These are phyloP conservation scores for Thymus mandschuricus DNA, from an alignment of 257 asterid species.

Conservation along the genomic window DNA sequence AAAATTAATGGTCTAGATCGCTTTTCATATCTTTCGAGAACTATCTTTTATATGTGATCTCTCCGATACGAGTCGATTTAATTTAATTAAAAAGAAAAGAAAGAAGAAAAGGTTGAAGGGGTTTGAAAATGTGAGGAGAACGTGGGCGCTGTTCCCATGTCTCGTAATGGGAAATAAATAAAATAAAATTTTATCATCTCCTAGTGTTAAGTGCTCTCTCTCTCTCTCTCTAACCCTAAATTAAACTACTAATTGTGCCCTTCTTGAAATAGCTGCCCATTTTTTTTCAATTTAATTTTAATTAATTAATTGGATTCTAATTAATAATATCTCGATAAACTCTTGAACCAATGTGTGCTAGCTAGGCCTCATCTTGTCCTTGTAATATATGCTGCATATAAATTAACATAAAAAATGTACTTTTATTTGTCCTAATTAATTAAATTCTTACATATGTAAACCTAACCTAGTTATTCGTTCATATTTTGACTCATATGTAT, in stretches of 20 bases:
- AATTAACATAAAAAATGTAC: slow-evolving; percentile 27
- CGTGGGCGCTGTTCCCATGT: slow-evolving; percentile 87
- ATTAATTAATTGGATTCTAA: slow-evolving; percentile 32
- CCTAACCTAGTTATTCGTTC: slow-evolving; percentile 49
- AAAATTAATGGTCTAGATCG: too few relatives aligned
- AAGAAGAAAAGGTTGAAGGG: not conserved
- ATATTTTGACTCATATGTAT: slow-evolving; percentile 28
- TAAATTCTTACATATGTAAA: slow-evolving; percentile 35
- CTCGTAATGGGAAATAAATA: slow-evolving; percentile 43
- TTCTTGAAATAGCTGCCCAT: slow-evolving; percentile 55
- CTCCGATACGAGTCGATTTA: too few relatives aligned
- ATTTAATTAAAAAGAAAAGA: too few relatives aligned
- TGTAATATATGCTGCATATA: slow-evolving; percentile 25
- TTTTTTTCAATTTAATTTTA: not conserved
- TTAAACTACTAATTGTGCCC: slow-evolving; percentile 22
- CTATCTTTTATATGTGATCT: too few relatives aligned
- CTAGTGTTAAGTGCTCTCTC: slow-evolving; percentile 71
- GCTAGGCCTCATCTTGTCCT: slow-evolving; percentile 41
- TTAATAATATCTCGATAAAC: slow-evolving; percentile 34
- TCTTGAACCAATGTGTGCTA: slow-evolving; percentile 21
- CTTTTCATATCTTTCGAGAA: too few relatives aligned
- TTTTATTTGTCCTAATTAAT: slow-evolving; percentile 10
- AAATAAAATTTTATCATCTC: slow-evolving; percentile 49
- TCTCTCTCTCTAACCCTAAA: slow-evolving; percentile 38
- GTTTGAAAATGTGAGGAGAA: slow-evolving; percentile 59